Base-by-base conservation (phyloP, 208 protist species). In the Strigomonas culicis region DNA sequence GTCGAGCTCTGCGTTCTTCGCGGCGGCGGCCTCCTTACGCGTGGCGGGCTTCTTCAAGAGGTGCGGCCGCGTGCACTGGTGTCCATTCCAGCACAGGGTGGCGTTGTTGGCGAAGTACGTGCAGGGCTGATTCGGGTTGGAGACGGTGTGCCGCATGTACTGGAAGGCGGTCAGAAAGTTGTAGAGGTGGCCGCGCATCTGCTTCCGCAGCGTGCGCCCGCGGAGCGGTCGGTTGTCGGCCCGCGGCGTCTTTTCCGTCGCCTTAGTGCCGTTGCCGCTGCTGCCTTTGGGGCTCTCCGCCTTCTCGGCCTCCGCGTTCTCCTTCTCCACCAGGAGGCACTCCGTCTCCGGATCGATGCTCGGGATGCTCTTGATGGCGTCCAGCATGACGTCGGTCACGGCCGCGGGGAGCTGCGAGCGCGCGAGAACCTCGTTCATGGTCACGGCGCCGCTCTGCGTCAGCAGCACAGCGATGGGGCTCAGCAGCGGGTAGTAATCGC, bases 41-140 rank as follows among this genome's bases (percentile, higher is more conserved):
- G 15, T n/a, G 11, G 11, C 39, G 39, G 4, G 8, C 13, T 44
- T 44, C 39, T 44, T 44, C 4, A 67, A 17, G 13, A 50, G 1
- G 28, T 58, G 49, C 22, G 55, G 51, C n/a, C 22, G 30, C n/a
- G 10, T 25, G 41, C 62, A 67, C 62, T 67, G 62, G 25, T 67
- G 62, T 11, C 62, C 62, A 39, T 59, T 47, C 62, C 62, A 59
- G 52, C 62, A 63, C 47, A 52, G 4, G 24, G 24, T 24, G 47
- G n/a, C 47, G 47, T 30, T 30, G 47, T 31, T 44, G 28, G 7
- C 30, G 51, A 50, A 61, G 32, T 47, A 61, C 3, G 19, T 41
- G 57, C 57, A 61, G 6, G 31, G 3, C 31, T 27, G 4, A 31
- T 50, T 61, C 15, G 30, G 1, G 32, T 36, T 50, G 3, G 34